These are phyloP conservation scores for Anastatica hierochuntica DNA, from an alignment of 345 rosid genomes.

Conservation along the genomic window DNA sequence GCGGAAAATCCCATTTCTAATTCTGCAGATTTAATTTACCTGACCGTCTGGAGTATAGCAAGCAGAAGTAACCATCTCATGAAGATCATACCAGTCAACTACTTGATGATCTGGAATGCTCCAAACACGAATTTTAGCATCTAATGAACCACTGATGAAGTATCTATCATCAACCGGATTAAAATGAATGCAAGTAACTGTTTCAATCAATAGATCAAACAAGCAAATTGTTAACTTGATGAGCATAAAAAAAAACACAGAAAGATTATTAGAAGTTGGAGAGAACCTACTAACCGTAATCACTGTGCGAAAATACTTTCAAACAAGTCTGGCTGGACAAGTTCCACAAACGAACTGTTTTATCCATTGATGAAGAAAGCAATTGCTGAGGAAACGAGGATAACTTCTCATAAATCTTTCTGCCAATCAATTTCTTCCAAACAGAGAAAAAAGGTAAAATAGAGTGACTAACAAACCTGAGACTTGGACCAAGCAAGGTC, in stretches of 20 bases:
- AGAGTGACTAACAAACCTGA: constrained; percentile 45
- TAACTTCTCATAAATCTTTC: neutral
- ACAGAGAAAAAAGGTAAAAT: neutral
- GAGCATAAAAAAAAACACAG: neutral
- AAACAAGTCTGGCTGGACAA: constrained; percentile 74
- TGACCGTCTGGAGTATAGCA: constrained; percentile 97
- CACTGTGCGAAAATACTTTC: constrained; percentile 87
- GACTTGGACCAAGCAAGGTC: constrained; percentile 99
- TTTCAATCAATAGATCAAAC: constrained; percentile 23
- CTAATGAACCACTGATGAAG: constrained; percentile 96
- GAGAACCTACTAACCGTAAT: constrained; percentile 57
- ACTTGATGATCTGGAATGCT: constrained; percentile 92
- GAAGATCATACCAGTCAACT: constrained; percentile 92
- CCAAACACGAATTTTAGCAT: constrained; percentile 96
- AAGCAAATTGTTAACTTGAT: neutral
- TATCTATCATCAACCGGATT: constrained; percentile 93
- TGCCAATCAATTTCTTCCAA: too few species aligned
- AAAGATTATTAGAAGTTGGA: neutral
- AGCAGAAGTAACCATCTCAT: constrained; percentile 98
- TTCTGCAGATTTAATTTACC: constrained; percentile 34
- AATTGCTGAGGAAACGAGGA: constrained; percentile 45
- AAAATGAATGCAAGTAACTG: constrained; percentile 99
- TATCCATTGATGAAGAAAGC: constrained; percentile 98
- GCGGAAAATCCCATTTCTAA: neutral
- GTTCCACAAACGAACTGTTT: constrained; percentile 93